Evolutionary conservation across 2,329 filamentous ascomycete species (phyloP).

Genomic region (Epichloe amarillans): DNA sequence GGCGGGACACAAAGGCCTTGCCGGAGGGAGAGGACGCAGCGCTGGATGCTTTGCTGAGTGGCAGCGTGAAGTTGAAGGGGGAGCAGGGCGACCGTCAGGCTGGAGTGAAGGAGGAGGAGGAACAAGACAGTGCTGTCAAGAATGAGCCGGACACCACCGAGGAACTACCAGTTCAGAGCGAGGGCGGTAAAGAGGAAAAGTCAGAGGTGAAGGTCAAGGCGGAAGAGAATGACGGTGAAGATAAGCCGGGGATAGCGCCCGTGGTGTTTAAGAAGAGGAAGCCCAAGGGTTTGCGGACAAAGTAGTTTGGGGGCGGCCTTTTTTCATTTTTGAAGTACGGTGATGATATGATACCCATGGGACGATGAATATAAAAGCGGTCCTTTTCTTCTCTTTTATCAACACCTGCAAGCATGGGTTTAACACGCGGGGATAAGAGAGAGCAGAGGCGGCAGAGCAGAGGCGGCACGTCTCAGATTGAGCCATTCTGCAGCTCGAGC

Average conservation of each 20-base stretch:
- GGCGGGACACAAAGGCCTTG: constrained; percentile 37
- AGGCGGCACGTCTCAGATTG: too few relatives aligned
- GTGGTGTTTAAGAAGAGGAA: constrained; percentile 75
- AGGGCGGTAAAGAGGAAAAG: constrained; percentile 1
- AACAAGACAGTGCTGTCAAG: constrained; percentile 7
- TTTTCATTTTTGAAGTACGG: neutral
- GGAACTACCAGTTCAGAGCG: too few relatives aligned
- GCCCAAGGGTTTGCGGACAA: constrained; percentile 49
- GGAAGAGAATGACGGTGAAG: constrained; percentile 27
- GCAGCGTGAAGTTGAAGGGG: constrained; percentile 14
- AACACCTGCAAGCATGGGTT: too few relatives aligned
- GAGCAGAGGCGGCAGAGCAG: too few relatives aligned
- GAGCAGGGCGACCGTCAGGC: constrained; percentile 11
- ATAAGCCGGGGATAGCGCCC: constrained; percentile 20
- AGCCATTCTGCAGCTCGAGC: neutral
- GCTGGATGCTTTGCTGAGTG: constrained; percentile 46
- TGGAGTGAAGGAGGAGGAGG: constrained; percentile 25
- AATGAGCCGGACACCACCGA: neutral
- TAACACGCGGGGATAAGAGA: too few relatives aligned
- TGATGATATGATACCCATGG: constrained; percentile 4
- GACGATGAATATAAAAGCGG: neutral
- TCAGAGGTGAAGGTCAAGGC: constrained; percentile 10
- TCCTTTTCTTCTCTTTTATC: neutral
- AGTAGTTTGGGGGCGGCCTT: constrained; percentile 21
- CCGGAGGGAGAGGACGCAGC: constrained; percentile 37